Conservation (phyloP, 306 rosid species). For the Malus domestica region ASM211411v1 NC_041791.1:33496001-33496500, state of each 20-base stretch:
- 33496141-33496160: neutral
- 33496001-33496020: no score
- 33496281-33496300: neutral
- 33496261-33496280: neutral
- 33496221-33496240: conserved; percentile 16
- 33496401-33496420: neutral
- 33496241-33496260: neutral
- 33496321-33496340: neutral
- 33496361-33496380: neutral
- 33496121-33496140: neutral
- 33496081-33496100: neutral
- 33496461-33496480: neutral
- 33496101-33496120: neutral
- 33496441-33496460: neutral
- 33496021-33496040: no score
- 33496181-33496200: neutral
- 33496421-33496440: neutral
- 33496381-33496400: neutral
- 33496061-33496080: neutral
- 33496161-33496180: neutral
- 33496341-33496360: neutral
- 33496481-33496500: neutral
- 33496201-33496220: neutral
- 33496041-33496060: no score
- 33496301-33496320: neutral